Conservation (phyloP, 164 flowering plant genomes). For the Magnolia officinalis region DNA sequence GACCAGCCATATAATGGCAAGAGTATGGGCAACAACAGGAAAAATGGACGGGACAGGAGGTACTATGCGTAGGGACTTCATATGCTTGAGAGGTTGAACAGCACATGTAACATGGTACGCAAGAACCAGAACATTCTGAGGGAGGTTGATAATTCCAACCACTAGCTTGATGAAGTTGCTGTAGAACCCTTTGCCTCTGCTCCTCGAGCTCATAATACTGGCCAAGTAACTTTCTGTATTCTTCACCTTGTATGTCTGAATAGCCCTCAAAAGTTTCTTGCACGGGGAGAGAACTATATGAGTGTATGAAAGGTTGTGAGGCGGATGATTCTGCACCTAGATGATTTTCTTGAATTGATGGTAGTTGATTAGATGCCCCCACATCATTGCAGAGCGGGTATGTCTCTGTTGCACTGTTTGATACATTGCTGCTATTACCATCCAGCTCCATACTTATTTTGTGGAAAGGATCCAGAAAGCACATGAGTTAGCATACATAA, state of each 20-base stretch:
- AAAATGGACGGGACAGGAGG: slow-evolving; percentile 17
- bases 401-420: slow-evolving; percentile 10
- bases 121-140: slow-evolving; percentile 24
- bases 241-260: slow-evolving; percentile 31
- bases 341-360: slow-evolving; percentile 20
- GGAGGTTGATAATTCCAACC: slow-evolving; percentile 33
- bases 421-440: slow-evolving; percentile 10
- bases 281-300: slow-evolving; percentile 13
- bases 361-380: slow-evolving; percentile 16
- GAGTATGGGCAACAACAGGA: slow-evolving; percentile 43
- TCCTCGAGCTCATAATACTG: slow-evolving; percentile 75
- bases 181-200: slow-evolving; percentile 52
- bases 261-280: slow-evolving; percentile 21
- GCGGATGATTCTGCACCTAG: slow-evolving; percentile 4
- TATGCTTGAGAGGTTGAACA: slow-evolving; percentile 28
- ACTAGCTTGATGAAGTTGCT: slow-evolving; percentile 56
- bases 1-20: slow-evolving; percentile 30
- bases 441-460: slow-evolving; percentile 17
- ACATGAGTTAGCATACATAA: background rate
- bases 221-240: slow-evolving; percentile 44
- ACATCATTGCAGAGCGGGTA: background rate
- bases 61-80: slow-evolving; percentile 26
- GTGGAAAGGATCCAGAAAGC: background rate
- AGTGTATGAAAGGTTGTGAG: slow-evolving; percentile 11
- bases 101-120: slow-evolving; percentile 20